phyloP scores from a whole-genome alignment of 495 filamentous ascomycete genomes.

The Amniculicola lignicola region DNA sequence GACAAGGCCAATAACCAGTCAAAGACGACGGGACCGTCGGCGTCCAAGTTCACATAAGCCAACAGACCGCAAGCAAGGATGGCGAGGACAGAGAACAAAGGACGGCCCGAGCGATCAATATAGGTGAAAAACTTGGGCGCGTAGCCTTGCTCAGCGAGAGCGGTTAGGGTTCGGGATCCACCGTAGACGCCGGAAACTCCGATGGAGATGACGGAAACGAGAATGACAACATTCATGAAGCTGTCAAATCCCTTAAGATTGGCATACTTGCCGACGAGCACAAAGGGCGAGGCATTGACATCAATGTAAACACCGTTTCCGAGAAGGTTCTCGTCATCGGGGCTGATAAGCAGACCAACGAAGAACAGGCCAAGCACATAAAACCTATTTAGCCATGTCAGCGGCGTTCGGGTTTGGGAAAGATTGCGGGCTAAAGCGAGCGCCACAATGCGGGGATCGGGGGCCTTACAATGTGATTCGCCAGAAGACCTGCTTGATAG shows the following conservation, averaged over 20 bases:
- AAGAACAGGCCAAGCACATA: conserved; percentile 39
- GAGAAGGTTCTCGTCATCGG: conserved; percentile 31
- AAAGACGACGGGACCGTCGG: conserved; percentile 42
- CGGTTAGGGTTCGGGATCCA: conserved; percentile 38
- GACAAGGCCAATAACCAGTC: conserved; percentile 68
- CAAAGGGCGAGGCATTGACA: conserved; percentile 38
- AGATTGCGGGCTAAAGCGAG: not conserved
- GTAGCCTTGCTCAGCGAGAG: conserved; percentile 39
- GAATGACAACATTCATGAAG: conserved; percentile 43
- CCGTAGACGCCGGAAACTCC: conserved; percentile 40
- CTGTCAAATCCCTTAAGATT: conserved; percentile 36
- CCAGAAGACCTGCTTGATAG: conserved; percentile 50
- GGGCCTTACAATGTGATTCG: conserved; percentile 44
- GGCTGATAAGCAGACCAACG: conserved; percentile 39
- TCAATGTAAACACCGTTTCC: conserved; percentile 20
- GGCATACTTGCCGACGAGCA: conserved; percentile 37
- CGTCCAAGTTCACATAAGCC: conserved; percentile 34
- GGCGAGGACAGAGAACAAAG: conserved; percentile 63
- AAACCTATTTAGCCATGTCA: conserved; percentile 41
- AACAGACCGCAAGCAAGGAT: conserved; percentile 52
- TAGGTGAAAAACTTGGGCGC: conserved; percentile 42
- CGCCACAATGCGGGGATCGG: not conserved
- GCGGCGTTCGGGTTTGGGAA: not conserved
- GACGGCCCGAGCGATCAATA: conserved; percentile 40
- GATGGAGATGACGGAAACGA: conserved; percentile 41